phyloP scores from a whole-genome alignment of 148 eudicot species.

The Vaccinium vitisidaea region DNA sequence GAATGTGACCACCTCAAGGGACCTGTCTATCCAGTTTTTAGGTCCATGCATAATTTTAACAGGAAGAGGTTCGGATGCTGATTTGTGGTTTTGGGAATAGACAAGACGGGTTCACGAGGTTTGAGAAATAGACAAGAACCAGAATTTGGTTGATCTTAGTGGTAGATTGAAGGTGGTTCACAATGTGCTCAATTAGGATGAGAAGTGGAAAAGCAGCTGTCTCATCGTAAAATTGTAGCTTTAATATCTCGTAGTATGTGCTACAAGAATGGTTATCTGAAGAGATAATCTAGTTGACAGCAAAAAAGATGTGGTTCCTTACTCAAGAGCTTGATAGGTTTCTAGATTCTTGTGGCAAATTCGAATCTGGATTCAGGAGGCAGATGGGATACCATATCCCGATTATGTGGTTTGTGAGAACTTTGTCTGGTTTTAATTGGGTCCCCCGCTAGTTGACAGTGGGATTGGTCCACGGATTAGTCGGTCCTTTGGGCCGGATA shows the following conservation, averaged over 20 bases:
- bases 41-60: background rate
- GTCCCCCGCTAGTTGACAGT: background rate
- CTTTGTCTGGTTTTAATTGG: background rate
- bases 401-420: background rate
- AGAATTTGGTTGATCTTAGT: background rate
- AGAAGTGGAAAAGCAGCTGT: background rate
- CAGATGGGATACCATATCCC: no score
- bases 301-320: background rate
- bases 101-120: background rate
- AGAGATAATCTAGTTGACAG: background rate
- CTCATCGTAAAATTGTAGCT: background rate
- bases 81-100: background rate
- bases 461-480: background rate
- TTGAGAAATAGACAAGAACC: background rate
- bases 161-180: background rate
- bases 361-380: no score
- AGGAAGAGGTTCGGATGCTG: background rate
- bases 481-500: background rate
- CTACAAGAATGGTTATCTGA: background rate
- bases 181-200: background rate
- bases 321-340: slow-evolving; percentile 2
- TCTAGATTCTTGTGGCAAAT: background rate
- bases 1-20: background rate
- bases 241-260: background rate
- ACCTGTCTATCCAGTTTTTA: background rate